Percentiles rank a stretch among this genome's conserved stretches.
phyloP scores from a whole-genome alignment of 2,329 filamentous ascomycete species.

The Fusarium nodosum region DNA sequence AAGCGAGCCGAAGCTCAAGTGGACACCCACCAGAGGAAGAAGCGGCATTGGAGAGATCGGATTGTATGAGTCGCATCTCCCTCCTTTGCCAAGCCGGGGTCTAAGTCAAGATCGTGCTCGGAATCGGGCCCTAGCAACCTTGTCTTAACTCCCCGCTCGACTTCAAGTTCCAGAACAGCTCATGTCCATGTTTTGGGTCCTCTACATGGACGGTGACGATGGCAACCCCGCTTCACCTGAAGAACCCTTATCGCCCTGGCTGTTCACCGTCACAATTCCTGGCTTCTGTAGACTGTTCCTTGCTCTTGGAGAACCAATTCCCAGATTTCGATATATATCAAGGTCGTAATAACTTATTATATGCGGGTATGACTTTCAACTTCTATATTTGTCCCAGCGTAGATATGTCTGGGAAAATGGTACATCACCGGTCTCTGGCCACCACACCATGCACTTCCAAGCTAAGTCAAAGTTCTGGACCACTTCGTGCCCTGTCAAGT shows the following conservation, averaged over 20 bases:
- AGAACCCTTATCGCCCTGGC: slow-evolving; percentile 36
- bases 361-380: slow-evolving; percentile 26
- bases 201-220: not conserved
- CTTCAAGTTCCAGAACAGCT: slow-evolving; percentile 32
- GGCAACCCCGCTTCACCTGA: slow-evolving; percentile 37
- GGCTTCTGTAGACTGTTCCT: slow-evolving; percentile 29
- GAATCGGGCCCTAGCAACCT: slow-evolving; percentile 36
- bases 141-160: slow-evolving; percentile 35
- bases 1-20: slow-evolving; percentile 13
- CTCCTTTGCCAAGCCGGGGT: slow-evolving; percentile 37
- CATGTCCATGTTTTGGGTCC: slow-evolving; percentile 19
- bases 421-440: slow-evolving; percentile 17
- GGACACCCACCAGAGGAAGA: slow-evolving; percentile 17
- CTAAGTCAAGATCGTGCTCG: slow-evolving; percentile 30
- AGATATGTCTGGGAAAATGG: slow-evolving; percentile 9
- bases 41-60: slow-evolving; percentile 24
- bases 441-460: slow-evolving; percentile 29
- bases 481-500: slow-evolving; percentile 26
- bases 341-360: slow-evolving; percentile 30
- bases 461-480: slow-evolving; percentile 21
- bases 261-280: slow-evolving; percentile 13
- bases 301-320: slow-evolving; percentile 27
- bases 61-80: slow-evolving; percentile 35
- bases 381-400: slow-evolving; percentile 15
- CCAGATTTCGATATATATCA: slow-evolving; percentile 38